Evolutionary conservation across 2,329 filamentous ascomycete genomes (phyloP).

Genomic region (Fusarium nelsonii): DNA sequence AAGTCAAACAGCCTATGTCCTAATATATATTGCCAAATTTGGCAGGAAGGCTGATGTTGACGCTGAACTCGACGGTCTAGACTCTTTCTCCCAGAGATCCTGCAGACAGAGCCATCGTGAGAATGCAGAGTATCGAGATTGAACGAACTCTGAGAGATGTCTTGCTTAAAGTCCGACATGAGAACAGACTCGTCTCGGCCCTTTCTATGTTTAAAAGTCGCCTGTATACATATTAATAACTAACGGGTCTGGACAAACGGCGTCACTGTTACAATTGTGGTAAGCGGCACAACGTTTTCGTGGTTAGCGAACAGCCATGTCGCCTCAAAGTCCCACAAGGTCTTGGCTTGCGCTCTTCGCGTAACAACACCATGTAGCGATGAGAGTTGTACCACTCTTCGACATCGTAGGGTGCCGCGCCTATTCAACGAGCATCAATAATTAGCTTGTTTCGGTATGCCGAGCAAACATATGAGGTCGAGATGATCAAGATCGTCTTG

Average conservation of each 20-base stretch:
- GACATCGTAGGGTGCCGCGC: slow-evolving; percentile 25
- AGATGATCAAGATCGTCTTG: slow-evolving; percentile 14
- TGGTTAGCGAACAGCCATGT: slow-evolving; percentile 40
- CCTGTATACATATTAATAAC: not conserved
- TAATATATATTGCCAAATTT: slow-evolving; percentile 37
- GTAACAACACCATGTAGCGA: slow-evolving; percentile 39
- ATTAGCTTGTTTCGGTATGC: slow-evolving; percentile 7
- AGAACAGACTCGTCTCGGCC: not conserved
- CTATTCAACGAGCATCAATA: not conserved
- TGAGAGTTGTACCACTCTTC: slow-evolving; percentile 26
- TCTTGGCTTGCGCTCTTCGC: slow-evolving; percentile 33
- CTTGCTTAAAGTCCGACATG: not conserved
- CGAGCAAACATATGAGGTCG: not conserved
- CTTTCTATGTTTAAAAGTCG: not conserved
- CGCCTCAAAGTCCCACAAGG: slow-evolving; percentile 29
- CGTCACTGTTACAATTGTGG: slow-evolving; percentile 10
- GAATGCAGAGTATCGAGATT: slow-evolving; percentile 25
- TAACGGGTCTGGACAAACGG: slow-evolving; percentile 4
- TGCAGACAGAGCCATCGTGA: slow-evolving; percentile 10
- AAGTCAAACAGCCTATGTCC: slow-evolving; percentile 29
- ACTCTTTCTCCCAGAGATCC: slow-evolving; percentile 24
- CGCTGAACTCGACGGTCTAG: slow-evolving; percentile 41
- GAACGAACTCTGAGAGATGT: not conserved
- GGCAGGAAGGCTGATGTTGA: slow-evolving; percentile 40
- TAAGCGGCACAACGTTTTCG: slow-evolving; percentile 21